Evolutionary conservation across 495 filamentous ascomycete species (phyloP), one percentile per base, ranked within the genome.

Genomic region (Podospora tetraspora): DNA sequence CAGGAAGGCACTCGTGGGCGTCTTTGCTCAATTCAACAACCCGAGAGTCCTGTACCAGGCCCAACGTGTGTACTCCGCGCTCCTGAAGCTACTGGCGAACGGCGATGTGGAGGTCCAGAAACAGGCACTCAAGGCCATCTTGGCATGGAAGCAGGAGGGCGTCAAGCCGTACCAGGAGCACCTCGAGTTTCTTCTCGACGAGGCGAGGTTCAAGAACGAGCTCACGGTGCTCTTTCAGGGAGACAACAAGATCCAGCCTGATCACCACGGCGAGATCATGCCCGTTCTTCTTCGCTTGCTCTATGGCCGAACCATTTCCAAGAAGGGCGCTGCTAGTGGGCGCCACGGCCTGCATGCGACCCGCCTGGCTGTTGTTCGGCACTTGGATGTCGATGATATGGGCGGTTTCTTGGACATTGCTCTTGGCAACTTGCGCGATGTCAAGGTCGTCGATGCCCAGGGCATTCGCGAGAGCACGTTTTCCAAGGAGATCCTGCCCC

Each of bases 81-180:
- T 97, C 10, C 80, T 95, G 11, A 81, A 84, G 56, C 84, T 97
- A 37, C 80, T 97, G 32, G 86, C 87, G 22, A 94, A 96, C 71
- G 96, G 94, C 64, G 94, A 98, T 75, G 84, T 89, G 27, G 93
- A 97, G 67, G 84, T 97, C 19, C 95, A 99, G 71, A 92, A 91
- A 66, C 84, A 86, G 69, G 87, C 92, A 4, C 84, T 99, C 37
- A 94, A 92, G 73, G 92, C 90, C 30, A 86, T 99, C 23, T 84
- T 95, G 59, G 87, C 93, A 0, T 98, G 95, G 94, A 97, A 97
- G 75, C 83, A 86, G 43, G 81, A 89, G 3, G 86, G 83, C 21
- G 82, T 99, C 61, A 84, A 83, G 59, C 87, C 88, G 3, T 98
- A 97, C 73, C 86, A 94, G 69, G 94, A 97, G 71, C 91, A 93